A percentile compares a stretch with the other conserved stretches of the same genome.
phyloP scores from a whole-genome alignment of 2,329 filamentous ascomycete genomes.

The Colletotrichum paranaense region DNA sequence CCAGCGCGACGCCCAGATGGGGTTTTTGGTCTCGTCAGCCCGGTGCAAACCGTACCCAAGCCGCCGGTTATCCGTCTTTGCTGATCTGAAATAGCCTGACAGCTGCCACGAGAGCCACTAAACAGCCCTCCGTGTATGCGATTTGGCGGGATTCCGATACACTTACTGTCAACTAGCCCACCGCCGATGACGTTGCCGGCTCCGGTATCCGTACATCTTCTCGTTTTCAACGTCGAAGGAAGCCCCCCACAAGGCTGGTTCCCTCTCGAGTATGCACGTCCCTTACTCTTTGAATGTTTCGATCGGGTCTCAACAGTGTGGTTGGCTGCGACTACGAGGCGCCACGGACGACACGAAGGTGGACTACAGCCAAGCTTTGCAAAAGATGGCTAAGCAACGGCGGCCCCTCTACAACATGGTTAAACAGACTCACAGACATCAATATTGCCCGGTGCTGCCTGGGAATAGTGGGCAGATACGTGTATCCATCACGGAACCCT shows the following conservation, averaged over 20 bases:
- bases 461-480: constrained; percentile 9
- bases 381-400: not conserved
- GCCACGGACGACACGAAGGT: not conserved
- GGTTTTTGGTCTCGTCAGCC: not conserved
- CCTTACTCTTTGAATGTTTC: constrained; percentile 4
- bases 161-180: not conserved
- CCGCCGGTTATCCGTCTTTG: constrained; percentile 1
- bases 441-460: constrained; percentile 24
- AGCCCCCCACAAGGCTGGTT: constrained; percentile 1
- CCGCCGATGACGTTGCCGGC: constrained; percentile 24
- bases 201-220: not conserved
- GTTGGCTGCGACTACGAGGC: constrained; percentile 19
- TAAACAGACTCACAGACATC: not conserved
- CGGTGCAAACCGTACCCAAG: not conserved
- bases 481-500: not conserved
- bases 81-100: constrained; percentile 13
- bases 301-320: not conserved
- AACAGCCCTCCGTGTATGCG: constrained; percentile 21
- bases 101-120: constrained; percentile 17
- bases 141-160: constrained; percentile 31
- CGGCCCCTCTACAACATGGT: not conserved
- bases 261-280: constrained; percentile 11
- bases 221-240: not conserved
- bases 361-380: constrained; percentile 1
- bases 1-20: constrained; percentile 25